phyloP scores from a whole-genome alignment of 768 basidiomycete species.

The Tubosaeta sp. region DNA sequence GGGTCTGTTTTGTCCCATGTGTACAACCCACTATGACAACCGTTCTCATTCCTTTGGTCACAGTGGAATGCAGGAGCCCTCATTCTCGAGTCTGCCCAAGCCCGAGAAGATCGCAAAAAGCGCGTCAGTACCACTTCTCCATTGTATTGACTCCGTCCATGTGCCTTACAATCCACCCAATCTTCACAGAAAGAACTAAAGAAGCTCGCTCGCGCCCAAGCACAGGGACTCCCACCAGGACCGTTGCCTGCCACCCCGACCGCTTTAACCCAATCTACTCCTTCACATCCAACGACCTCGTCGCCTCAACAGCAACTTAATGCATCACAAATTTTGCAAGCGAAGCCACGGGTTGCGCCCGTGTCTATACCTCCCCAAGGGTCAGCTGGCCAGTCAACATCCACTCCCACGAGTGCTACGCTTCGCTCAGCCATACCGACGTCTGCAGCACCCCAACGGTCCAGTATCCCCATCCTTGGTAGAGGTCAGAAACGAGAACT shows the following conservation, averaged over 20 bases:
- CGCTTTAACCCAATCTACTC: constrained; percentile 31
- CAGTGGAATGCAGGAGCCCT: constrained; percentile 68
- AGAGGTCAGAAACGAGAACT: constrained; percentile 34
- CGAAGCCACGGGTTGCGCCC: constrained; percentile 29
- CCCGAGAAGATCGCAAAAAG: constrained; percentile 72
- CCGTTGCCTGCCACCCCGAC: constrained; percentile 21
- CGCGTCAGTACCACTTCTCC: constrained; percentile 45
- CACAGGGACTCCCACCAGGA: constrained; percentile 26
- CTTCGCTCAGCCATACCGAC: constrained; percentile 27
- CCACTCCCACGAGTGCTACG: constrained; percentile 31
- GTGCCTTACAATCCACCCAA: constrained; percentile 8
- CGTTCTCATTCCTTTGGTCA: constrained; percentile 10
- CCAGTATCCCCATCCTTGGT: constrained; percentile 6
- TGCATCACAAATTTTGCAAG: constrained; percentile 7
- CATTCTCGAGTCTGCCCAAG: constrained; percentile 66
- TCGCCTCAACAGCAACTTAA: constrained; percentile 25
- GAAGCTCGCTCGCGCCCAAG: constrained; percentile 56
- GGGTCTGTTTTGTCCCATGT: constrained; percentile 48
- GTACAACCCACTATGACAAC: background rate
- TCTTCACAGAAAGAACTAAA: constrained; percentile 63
- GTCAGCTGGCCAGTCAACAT: constrained; percentile 23
- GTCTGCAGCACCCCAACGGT: constrained; percentile 24
- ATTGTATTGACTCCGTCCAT: constrained; percentile 5
- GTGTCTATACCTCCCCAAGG: constrained; percentile 31
- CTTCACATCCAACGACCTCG: constrained; percentile 20